Conservation (phyloP, 2,329 filamentous ascomycete genomes). For the Beauveria caledonica region DNA sequence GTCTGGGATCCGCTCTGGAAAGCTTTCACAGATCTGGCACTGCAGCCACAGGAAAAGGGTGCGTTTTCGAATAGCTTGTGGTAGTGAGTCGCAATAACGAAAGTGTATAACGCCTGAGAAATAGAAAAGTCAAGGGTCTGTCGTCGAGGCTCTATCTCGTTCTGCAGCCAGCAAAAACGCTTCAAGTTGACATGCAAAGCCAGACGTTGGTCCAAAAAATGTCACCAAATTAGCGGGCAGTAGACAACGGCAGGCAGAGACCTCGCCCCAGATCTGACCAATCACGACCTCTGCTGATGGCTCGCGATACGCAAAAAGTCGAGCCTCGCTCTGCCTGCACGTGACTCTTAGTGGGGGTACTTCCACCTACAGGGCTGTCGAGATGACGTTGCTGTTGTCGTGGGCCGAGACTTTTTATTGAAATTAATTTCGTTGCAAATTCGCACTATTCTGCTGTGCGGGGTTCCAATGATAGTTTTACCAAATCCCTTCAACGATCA, state of each 20-base stretch:
- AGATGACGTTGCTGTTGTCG: not conserved
- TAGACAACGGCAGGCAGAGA: not conserved
- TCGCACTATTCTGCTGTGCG: not conserved
- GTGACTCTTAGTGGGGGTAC: conserved; percentile 6
- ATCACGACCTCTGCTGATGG: not conserved
- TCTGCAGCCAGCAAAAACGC: not conserved
- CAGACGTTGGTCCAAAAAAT: conserved; percentile 5
- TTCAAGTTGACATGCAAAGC: conserved; percentile 1
- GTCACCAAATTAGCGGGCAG: not conserved
- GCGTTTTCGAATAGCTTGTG: not conserved
- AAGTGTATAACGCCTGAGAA: no score
- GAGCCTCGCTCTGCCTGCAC: not conserved
- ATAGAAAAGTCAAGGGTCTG: not conserved
- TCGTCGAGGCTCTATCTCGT: not conserved
- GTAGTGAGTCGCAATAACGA: no score
- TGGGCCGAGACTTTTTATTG: not conserved
- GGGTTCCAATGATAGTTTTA: not conserved
- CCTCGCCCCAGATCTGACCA: not conserved
- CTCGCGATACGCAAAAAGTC: conserved; percentile 6
- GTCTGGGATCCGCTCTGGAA: conserved; percentile 2
- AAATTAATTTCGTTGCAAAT: not conserved
- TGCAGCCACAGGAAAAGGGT: not conserved
- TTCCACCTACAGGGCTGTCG: not conserved
- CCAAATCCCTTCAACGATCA: no score
- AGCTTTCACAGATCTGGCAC: not conserved